Evolutionary conservation across 106 monocot species (phyloP), one percentile per base, ranked within the genome.

Genomic region (Phalaenopsis equestris): DNA sequence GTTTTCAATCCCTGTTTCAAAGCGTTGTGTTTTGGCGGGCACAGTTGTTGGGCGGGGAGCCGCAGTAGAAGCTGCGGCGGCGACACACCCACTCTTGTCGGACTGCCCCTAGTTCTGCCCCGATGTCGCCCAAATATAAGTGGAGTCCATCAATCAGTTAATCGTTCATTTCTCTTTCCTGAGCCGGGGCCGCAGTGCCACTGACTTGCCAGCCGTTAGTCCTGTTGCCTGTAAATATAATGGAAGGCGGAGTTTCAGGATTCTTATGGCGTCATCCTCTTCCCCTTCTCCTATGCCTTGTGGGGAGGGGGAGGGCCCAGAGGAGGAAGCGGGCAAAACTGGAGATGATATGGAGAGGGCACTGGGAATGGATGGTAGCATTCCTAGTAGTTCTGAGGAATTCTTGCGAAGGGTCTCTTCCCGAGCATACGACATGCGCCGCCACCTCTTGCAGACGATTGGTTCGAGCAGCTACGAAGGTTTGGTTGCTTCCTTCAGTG

Each of bases 381-480:
- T 96, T 57, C 96, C 96, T 0, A 78, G 89, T 30, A 87, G 83
- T 67, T 89, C 94, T 36, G 87, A 84, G 61, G 94, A 99, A 86
- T 91, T 99, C 77, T 81, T 99, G 39, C 80, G 85, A 81, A 42
- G 89, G 16, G 91, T 99, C 42, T 99, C 98, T 42, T 94, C 98
- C 41, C 89, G 89, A 12, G 91, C 91, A 42, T 99, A 99, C 83
- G 94, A 91, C 68, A 89, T 99, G 89, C 89, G 98, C 19, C 86
- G 89, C 30, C 77, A 94, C 23, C 90, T 99, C 76, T 87, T 89
- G 77, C 89, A 94, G 75, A 87, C 86, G 76, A 84, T 99, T 45
- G 89, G 91, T 38, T 94, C 98, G 83, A 77, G 85, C 76, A 86
- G 94, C 86, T 99, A 94, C 41, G 98, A 99, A 57, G 91, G 94